Conservation (phyloP, 345 rosid genomes). For the Mangifera indica region DNA sequence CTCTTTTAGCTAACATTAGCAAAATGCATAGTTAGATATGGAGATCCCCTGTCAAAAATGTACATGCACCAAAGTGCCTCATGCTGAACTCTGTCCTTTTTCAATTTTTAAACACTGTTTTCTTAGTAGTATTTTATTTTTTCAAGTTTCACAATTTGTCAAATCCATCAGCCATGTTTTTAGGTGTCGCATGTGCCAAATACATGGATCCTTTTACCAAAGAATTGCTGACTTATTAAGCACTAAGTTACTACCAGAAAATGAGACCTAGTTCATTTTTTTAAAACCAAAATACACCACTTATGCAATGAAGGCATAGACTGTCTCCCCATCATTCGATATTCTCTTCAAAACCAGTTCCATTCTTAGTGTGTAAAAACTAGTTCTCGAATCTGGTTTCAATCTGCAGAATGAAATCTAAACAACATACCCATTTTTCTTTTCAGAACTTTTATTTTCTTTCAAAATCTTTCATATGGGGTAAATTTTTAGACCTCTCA, state of each 20-base stretch:
- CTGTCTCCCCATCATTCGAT: neutral
- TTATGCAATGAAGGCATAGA: too few species aligned
- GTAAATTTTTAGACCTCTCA: neutral
- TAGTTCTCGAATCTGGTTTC: neutral
- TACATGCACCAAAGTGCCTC: neutral
- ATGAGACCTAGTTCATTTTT: neutral
- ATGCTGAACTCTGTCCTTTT: neutral
- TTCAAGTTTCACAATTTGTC: neutral
- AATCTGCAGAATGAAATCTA: neutral
- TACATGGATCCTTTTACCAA: neutral
- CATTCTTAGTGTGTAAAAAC: neutral
- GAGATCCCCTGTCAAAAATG: neutral
- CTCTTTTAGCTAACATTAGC: neutral
- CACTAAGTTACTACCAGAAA: neutral
- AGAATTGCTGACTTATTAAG: neutral
- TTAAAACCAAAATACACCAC: neutral
- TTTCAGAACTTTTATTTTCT: too few species aligned
- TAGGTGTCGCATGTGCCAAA: neutral
- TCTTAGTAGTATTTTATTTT: neutral
- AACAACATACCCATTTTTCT: neutral
- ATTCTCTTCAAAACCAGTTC: neutral
- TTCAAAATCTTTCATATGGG: neutral
- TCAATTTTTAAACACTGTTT: neutral
- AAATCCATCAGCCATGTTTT: neutral
- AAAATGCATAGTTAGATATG: neutral